These are phyloP conservation scores for Acanthamoeba sp. DNA, from an alignment of 208 protist genomes.

Conservation along the genomic window DNA sequence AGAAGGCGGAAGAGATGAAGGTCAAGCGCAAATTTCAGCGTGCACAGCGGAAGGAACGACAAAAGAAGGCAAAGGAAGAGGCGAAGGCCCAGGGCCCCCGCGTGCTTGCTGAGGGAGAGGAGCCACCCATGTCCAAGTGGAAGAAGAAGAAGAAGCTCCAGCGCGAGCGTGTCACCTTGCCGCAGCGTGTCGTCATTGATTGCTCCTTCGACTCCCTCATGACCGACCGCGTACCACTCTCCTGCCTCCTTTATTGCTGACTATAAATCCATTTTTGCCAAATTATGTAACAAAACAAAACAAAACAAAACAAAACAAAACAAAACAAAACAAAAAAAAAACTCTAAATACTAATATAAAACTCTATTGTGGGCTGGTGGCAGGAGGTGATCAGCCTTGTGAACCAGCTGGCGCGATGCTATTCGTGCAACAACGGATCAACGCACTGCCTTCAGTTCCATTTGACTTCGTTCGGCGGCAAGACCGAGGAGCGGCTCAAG, in stretches of 20 bases:
- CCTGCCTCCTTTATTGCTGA: neutral
- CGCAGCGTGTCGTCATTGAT: constrained; percentile 61
- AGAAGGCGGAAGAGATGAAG: constrained; percentile 53
- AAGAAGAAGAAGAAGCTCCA: constrained; percentile 44
- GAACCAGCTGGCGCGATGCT: constrained; percentile 62
- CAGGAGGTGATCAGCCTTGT: constrained; percentile 53
- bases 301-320: too few relatives aligned
- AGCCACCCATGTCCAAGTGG: constrained; percentile 46
- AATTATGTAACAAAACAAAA: neutral
- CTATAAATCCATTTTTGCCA: neutral
- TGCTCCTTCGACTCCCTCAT: constrained; percentile 64
- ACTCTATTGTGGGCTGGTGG: neutral
- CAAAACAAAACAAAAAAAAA: neutral
- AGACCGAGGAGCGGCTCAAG: constrained; percentile 25
- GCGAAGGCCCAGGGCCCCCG: neutral
- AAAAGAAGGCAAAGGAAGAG: constrained; percentile 58
- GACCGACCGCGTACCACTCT: neutral
- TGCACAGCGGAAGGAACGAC: constrained; percentile 13
- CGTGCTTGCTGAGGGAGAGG: neutral
- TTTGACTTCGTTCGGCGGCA: constrained; percentile 29
- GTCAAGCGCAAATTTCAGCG: constrained; percentile 60
- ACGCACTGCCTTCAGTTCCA: constrained; percentile 10
- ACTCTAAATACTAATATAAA: neutral
- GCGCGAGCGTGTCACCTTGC: constrained; percentile 9
- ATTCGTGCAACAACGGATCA: constrained; percentile 39